These are phyloP conservation scores for Cyberlindnera xylosilytica DNA, from an alignment of 805 yeast genomes.

Conservation along the genomic window DNA sequence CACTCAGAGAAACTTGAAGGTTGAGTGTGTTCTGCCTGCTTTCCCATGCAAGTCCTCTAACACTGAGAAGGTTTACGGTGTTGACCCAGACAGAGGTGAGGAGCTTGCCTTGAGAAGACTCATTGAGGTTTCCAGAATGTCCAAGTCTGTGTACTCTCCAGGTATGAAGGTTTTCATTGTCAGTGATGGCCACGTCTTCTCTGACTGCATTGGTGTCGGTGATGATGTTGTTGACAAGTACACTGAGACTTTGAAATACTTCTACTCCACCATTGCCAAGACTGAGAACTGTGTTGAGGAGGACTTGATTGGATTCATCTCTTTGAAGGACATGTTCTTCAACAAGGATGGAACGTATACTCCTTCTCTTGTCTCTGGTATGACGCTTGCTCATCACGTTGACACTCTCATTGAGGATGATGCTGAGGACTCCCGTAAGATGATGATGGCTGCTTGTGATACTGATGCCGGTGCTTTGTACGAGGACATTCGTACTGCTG, in stretches of 20 bases:
- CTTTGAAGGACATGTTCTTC: constrained; percentile 40
- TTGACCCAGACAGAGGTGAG: constrained; percentile 53
- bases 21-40: constrained; percentile 60
- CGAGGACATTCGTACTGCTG: constrained; percentile 52
- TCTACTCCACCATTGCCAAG: constrained; percentile 34
- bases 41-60: constrained; percentile 67
- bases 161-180: constrained; percentile 56
- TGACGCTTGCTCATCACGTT: constrained; percentile 34
- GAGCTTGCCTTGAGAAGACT: constrained; percentile 39
- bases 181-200: constrained; percentile 64
- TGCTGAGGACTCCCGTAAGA: constrained; percentile 38
- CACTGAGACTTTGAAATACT: constrained; percentile 40
- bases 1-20: constrained; percentile 43
- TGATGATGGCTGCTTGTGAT: constrained; percentile 43
- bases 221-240: constrained; percentile 50
- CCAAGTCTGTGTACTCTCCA: constrained; percentile 45
- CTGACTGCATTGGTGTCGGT: constrained; percentile 62
- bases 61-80: constrained; percentile 45
- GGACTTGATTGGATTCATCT: constrained; percentile 37
- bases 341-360: constrained; percentile 29
- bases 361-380: constrained; percentile 29
- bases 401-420: constrained; percentile 36
- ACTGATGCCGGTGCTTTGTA: constrained; percentile 59
- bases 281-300: constrained; percentile 28
- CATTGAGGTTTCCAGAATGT: constrained; percentile 30